phyloP scores from a whole-genome alignment of 148 eudicot species.

The Simmondsia chinensis region DNA sequence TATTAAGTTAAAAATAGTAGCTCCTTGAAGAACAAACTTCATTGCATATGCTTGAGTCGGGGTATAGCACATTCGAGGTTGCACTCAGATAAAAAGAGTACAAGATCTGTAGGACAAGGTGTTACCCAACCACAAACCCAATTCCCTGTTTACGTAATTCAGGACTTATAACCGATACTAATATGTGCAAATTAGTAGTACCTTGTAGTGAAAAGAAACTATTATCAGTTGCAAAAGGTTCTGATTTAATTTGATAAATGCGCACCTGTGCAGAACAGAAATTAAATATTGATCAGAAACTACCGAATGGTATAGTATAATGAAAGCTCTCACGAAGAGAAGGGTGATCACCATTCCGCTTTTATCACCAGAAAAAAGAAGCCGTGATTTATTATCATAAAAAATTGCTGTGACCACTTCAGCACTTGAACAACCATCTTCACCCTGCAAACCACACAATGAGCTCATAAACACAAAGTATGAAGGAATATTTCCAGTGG shows the following conservation, averaged over 20 bases:
- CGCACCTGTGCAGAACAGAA: conserved; percentile 44
- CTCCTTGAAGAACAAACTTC: no score
- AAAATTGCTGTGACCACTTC: conserved; percentile 55
- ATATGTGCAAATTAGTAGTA: conserved; percentile 13
- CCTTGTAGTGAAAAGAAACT: conserved; percentile 54
- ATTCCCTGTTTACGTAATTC: no score
- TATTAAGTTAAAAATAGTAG: no score
- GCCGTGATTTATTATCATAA: conserved; percentile 29
- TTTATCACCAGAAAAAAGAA: conserved; percentile 87
- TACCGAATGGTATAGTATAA: not conserved
- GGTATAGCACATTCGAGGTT: no score
- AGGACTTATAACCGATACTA: no score
- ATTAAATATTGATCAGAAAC: not conserved
- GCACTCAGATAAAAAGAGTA: no score
- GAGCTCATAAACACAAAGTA: not conserved
- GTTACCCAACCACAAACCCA: no score
- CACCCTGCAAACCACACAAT: conserved; percentile 35
- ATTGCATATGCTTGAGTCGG: no score
- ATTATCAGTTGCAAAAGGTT: conserved; percentile 45
- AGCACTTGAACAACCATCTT: conserved; percentile 55
- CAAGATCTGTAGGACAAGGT: no score
- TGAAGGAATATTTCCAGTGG: no score
- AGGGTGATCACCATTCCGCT: conserved; percentile 54
- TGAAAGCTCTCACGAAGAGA: not conserved
- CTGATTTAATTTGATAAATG: conserved; percentile 62